phyloP scores from a whole-genome alignment of 148 eudicot genomes.

The Silene uniflora region DNA sequence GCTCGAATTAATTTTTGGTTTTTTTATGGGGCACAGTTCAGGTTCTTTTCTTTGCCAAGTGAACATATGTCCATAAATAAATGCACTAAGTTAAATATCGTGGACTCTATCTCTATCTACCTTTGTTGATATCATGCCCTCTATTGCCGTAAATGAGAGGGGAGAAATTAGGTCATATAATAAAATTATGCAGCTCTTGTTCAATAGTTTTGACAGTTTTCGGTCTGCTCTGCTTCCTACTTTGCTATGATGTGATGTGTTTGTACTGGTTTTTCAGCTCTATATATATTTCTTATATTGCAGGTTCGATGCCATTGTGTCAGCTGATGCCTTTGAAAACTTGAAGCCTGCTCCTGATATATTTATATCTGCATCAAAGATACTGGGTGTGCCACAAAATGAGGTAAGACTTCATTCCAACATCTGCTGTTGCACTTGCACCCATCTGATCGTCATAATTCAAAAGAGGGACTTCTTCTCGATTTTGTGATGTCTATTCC shows the following conservation, averaged over 20 bases:
- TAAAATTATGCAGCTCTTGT: not conserved
- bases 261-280: constrained; percentile 7
- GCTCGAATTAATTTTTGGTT: no score
- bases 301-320: constrained; percentile 98
- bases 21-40: not conserved
- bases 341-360: constrained; percentile 98
- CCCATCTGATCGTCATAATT: not conserved
- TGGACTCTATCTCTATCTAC: not conserved
- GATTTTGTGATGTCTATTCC: constrained; percentile 7
- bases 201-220: not conserved
- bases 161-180: not conserved
- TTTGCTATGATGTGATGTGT: constrained; percentile 3
- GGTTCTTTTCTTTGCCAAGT: not conserved
- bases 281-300: constrained; percentile 10
- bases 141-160: not conserved
- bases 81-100: not conserved
- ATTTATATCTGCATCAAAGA: constrained; percentile 82
- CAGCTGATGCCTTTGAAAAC: constrained; percentile 96
- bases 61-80: not conserved
- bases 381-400: constrained; percentile 59
- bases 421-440: constrained; percentile 7
- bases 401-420: constrained; percentile 50
- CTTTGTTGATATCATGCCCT: not conserved
- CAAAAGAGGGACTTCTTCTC: not conserved
- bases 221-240: not conserved